A percentile compares a stretch with the other conserved stretches of the same genome.
Conservation (phyloP, 2,329 filamentous ascomycete species). For the Fusarium bactridioides region DNA sequence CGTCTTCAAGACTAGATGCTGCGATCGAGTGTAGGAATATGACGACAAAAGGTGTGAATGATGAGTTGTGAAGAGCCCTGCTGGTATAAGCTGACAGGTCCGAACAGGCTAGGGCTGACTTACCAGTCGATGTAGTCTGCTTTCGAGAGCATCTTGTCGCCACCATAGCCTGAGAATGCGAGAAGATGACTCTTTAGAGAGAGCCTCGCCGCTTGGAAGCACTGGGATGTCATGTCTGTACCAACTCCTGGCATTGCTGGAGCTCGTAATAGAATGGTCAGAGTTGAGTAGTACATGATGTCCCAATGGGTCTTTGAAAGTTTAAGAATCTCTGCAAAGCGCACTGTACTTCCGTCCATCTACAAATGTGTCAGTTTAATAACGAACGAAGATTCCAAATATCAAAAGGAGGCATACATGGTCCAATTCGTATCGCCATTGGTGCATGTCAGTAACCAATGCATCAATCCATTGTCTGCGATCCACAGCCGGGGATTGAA, state of each 20-base stretch:
- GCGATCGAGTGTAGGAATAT: slow-evolving; percentile 30
- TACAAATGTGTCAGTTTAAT: neutral
- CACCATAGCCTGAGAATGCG: slow-evolving; percentile 24
- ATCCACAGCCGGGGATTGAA: slow-evolving; percentile 4
- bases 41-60: slow-evolving; percentile 33
- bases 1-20: slow-evolving; percentile 9
- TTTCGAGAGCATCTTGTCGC: slow-evolving; percentile 15
- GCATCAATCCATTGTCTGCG: slow-evolving; percentile 9
- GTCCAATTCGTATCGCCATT: slow-evolving; percentile 19
- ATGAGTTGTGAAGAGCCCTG: slow-evolving; percentile 34
- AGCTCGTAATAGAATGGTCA: slow-evolving; percentile 25
- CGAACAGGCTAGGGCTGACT: neutral
- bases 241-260: slow-evolving; percentile 8
- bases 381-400: accelerated
- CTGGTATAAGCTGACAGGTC: neutral
- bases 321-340: neutral
- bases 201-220: slow-evolving; percentile 27
- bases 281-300: slow-evolving; percentile 34
- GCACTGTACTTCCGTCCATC: slow-evolving; percentile 16
- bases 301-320: slow-evolving; percentile 24
- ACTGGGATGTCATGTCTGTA: slow-evolving; percentile 19
- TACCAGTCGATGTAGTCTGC: slow-evolving; percentile 33
- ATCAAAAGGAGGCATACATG: neutral
- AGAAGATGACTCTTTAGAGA: slow-evolving; percentile 20
- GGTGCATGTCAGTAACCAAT: slow-evolving; percentile 3